These are phyloP conservation scores for Craterostigma plantagineum DNA, from an alignment of 257 asterid species.

Conservation along the genomic window DNA sequence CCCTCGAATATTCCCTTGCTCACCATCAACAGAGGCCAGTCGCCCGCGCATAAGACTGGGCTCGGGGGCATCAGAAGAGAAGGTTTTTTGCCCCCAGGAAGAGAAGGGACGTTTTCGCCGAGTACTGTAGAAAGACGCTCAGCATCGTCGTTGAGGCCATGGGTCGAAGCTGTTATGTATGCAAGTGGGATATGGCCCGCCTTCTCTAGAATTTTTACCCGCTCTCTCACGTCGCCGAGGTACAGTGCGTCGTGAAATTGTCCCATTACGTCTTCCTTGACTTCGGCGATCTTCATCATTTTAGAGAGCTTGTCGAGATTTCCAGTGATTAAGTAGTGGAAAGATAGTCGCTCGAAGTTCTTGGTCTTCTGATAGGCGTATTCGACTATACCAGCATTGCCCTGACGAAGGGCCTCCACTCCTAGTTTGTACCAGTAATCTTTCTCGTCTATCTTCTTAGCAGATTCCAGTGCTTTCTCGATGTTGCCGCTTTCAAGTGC, in stretches of 20 bases:
- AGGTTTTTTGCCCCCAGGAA: slow-evolving; percentile 40
- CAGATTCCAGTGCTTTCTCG: slow-evolving; percentile 83
- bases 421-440: slow-evolving; percentile 93
- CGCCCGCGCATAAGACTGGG: slow-evolving; percentile 59
- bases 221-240: slow-evolving; percentile 76
- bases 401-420: slow-evolving; percentile 97
- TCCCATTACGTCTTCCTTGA: slow-evolving; percentile 81
- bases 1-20: slow-evolving; percentile 75
- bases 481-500: slow-evolving; percentile 94
- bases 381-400: slow-evolving; percentile 82
- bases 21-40: slow-evolving; percentile 91
- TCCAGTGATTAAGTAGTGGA: slow-evolving; percentile 75
- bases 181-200: slow-evolving; percentile 78
- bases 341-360: slow-evolving; percentile 81
- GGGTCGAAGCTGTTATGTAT: slow-evolving; percentile 43
- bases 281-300: slow-evolving; percentile 94
- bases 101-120: slow-evolving; percentile 50
- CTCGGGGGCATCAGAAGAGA: slow-evolving; percentile 53
- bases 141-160: slow-evolving; percentile 55
- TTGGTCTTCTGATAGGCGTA: slow-evolving; percentile 85
- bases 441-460: slow-evolving; percentile 84
- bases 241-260: slow-evolving; percentile 85
- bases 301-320: slow-evolving; percentile 63
- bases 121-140: slow-evolving; percentile 48
- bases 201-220: slow-evolving; percentile 63